Evolutionary conservation across 1,284 basidiomycete species (phyloP), one percentile per base, ranked within the genome.

Genomic region (Mycena citricolor): DNA sequence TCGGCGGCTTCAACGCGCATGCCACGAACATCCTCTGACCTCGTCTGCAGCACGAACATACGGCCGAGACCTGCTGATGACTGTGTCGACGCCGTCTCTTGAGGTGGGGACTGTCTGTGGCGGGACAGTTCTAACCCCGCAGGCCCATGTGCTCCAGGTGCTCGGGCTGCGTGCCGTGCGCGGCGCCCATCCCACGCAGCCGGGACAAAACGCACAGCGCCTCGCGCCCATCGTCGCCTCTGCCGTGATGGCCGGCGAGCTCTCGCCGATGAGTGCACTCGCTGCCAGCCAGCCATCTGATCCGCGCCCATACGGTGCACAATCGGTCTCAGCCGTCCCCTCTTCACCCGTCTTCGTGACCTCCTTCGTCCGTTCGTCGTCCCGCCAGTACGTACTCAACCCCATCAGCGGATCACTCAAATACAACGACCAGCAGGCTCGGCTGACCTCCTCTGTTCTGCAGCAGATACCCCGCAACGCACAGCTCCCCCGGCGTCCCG

Each of bases 1-100:
- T 99, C 42, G 97, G 97, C 45, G 97, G 97, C 1, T 98, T 97
- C 74, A 99, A 99, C 67, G 97, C 97, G 5, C 97, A 99, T 67
- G 94, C 95, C 5, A 90, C 94, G 54, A 99, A 99, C 67, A 99
- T 98, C 58, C 71, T 19, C 17, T 32, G 39, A 37, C 4, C n/a
- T 38, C 45, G 44, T 32, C 24, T 36, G 12, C 61, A 91, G 89
- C 53, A 84, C 81, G 31, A 97, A 97, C 69, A 79, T 79, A 87
- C 55, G 93, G 86, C 46, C 74, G 90, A 59, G 97, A 99, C 64
- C 76, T 99, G 5, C 77, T 98, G 42, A 82, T 97, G 70, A 93
- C 92, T 0, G 76, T 93, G 44, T 85, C 91, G 8, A 97, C 97
- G 94, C 94, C 94, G 17, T 94, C 86, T 26, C 92, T 97, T 62